Conservation (phyloP, 768 basidiomycete genomes). For the Hygrophorus pudorinus region DNA sequence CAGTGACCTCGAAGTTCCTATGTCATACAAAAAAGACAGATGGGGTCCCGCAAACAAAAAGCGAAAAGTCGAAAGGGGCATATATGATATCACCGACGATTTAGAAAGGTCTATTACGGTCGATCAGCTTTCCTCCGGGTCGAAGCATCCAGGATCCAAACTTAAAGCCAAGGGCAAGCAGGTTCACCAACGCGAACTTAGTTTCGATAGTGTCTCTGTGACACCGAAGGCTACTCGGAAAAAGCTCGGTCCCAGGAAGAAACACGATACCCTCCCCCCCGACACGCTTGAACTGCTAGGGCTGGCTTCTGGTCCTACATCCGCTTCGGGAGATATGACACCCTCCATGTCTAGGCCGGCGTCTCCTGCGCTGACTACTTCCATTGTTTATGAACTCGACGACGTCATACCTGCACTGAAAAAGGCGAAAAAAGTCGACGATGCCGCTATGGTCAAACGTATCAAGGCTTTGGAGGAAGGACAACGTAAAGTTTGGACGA, state of each 20-base stretch:
- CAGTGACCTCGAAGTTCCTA: slow-evolving; percentile 43
- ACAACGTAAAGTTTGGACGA: slow-evolving; percentile 85
- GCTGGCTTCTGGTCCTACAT: slow-evolving; percentile 41
- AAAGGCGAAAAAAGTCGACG: slow-evolving; percentile 71
- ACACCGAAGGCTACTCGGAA: slow-evolving; percentile 46
- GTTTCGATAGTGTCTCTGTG: slow-evolving; percentile 45
- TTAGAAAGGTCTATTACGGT: slow-evolving; percentile 33
- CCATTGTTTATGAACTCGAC: slow-evolving; percentile 63
- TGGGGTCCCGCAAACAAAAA: slow-evolving; percentile 46
- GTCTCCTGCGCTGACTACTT: slow-evolving; percentile 50
- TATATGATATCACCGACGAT: slow-evolving; percentile 33
- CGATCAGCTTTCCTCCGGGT: slow-evolving; percentile 23
- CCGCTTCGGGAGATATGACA: slow-evolving; percentile 59
- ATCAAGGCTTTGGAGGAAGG: slow-evolving; percentile 72
- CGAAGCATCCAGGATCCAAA: slow-evolving; percentile 27
- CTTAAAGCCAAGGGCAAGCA: slow-evolving; percentile 45
- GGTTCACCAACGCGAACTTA: slow-evolving; percentile 38
- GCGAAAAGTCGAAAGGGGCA: slow-evolving; percentile 43
- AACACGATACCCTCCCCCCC: slow-evolving; percentile 33
- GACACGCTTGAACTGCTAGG: slow-evolving; percentile 36
- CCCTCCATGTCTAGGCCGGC: slow-evolving; percentile 60
- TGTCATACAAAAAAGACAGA: slow-evolving; percentile 22
- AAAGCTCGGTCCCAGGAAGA: slow-evolving; percentile 48
- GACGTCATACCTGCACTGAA: slow-evolving; percentile 61
- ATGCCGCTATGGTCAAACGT: slow-evolving; percentile 60